A percentile compares a stretch with the other conserved stretches of the same genome.
Conservation (phyloP, 306 rosid species). For the Hippophae tibetana region DNA sequence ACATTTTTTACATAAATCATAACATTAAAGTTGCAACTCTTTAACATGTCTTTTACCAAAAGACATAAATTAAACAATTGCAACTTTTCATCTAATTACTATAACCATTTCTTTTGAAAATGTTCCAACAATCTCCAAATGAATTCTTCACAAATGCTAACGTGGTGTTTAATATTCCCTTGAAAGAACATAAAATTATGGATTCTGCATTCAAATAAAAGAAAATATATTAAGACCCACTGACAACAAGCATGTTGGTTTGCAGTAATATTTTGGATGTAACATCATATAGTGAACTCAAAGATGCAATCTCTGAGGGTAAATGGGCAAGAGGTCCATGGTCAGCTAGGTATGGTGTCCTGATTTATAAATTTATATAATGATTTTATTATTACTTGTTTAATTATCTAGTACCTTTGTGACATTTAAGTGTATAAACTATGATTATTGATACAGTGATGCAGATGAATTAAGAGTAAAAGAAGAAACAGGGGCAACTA, state of each 20-base stretch:
- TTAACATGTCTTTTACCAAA: no score
- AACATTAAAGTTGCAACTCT: no score
- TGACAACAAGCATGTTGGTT: slow-evolving; percentile 2
- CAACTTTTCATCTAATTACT: no score
- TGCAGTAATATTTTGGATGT: slow-evolving; percentile 89
- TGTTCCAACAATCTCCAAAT: no score
- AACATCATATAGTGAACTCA: slow-evolving; percentile 76
- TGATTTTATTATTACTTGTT: background rate
- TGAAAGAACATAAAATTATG: no score
- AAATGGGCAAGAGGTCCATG: slow-evolving; percentile 99
- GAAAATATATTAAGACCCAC: no score
- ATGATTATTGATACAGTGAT: slow-evolving; percentile 38
- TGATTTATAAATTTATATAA: background rate
- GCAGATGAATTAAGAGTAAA: slow-evolving; percentile 75
- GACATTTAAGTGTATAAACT: slow-evolving; percentile 15
- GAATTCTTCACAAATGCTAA: no score
- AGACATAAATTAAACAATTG: no score
- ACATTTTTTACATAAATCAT: no score
- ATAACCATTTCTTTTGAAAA: no score
- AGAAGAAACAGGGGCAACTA: slow-evolving; percentile 96
- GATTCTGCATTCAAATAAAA: no score
- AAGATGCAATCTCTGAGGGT: slow-evolving; percentile 71
- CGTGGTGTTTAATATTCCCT: no score
- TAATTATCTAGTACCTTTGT: background rate
- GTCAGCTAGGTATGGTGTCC: slow-evolving; percentile 73